Percentiles rank a stretch among this genome's conserved stretches.
Conservation (phyloP, 2,329 filamentous ascomycete genomes). For the Xylariaceae sp. region DNA sequence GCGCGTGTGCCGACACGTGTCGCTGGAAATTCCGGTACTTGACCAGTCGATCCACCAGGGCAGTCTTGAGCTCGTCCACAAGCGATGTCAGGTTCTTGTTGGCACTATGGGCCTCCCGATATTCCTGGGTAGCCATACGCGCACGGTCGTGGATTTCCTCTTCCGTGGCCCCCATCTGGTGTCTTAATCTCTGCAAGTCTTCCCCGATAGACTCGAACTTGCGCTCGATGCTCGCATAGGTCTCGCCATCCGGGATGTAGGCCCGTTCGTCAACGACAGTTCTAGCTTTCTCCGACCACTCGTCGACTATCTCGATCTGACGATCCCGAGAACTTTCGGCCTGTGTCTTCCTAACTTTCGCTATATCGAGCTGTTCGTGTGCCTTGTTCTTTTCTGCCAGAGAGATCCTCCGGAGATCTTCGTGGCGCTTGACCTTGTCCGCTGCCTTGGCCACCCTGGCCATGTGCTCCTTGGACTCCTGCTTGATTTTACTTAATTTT, state of each 20-base stretch:
- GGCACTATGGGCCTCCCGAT: constrained; percentile 31
- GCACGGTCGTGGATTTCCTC: constrained; percentile 53
- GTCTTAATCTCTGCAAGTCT: constrained; percentile 51
- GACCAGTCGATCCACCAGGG: constrained; percentile 60
- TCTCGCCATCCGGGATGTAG: constrained; percentile 57
- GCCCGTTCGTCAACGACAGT: constrained; percentile 48
- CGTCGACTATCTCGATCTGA: constrained; percentile 39
- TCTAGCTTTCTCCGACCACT: constrained; percentile 48
- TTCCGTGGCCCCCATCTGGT: constrained; percentile 54
- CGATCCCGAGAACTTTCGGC: constrained; percentile 41
- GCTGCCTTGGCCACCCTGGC: constrained; percentile 47
- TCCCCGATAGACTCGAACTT: constrained; percentile 48
- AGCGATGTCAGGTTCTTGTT: constrained; percentile 37
- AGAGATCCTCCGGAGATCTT: constrained; percentile 43
- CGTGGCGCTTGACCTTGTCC: constrained; percentile 40
- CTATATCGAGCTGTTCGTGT: constrained; percentile 41
- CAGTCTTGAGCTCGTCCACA: constrained; percentile 39
- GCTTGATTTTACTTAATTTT: constrained; percentile 25
- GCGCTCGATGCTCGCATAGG: constrained; percentile 44
- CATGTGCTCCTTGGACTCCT: constrained; percentile 30
- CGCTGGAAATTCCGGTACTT: constrained; percentile 79
- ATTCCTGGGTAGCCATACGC: constrained; percentile 31
- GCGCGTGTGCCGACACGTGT: constrained; percentile 77
- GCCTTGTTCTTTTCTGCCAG: constrained; percentile 57
- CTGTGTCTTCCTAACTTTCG: constrained; percentile 35